Base-by-base conservation (phyloP, 441 rosid genomes). In the Gossypium schwendimanii region DNA sequence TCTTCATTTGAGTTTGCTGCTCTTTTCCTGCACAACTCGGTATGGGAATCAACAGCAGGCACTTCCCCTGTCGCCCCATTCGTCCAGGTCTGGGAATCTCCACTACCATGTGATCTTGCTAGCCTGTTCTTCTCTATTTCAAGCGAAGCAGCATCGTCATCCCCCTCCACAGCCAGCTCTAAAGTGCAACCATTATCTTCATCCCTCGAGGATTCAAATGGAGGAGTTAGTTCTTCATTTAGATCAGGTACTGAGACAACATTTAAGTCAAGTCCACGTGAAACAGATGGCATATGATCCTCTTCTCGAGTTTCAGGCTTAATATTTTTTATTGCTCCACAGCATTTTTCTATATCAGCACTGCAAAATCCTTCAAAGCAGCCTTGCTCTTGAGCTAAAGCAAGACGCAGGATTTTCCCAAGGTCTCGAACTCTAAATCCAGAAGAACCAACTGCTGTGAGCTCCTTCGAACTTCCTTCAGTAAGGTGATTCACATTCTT, bases 151-250 rank as follows among this genome's bases (percentile, higher is more conserved):
- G 93, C 89, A 79, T 92, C 97, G 73, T 91, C 96, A 64, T 84
- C 94, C 63, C 84, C 87, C 79, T 87, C 97, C 66, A 87, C 79
- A 63, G 80, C 88, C 44, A 76, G 92, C 65, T 76, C 89, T 67
- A 90, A 78, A 24, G 90, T 82, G 82, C 88, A 85, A 65, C 91
- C 97, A 63, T 85, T 88, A 80, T 93, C 96, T 84, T 93, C 97
- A 80, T 93, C 97, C 55, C 96, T 83, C 28, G 95, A 91, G 68
- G 88, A 93, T 52, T 91, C 97, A 72, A 78, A 86, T 54, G 87
- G 93, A 76, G 90, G 97, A 71, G 93, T 88, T 72, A 92, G 80
- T 76, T 90, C 99, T 81, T 90, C 99, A 52, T 96, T 96, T 83
- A 96, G 74, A 77, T 93, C 98, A 44, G 98, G 99, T 71, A 96